phyloP scores from a whole-genome alignment of 106 monocot species.

The Vanilla planifolia region DNA sequence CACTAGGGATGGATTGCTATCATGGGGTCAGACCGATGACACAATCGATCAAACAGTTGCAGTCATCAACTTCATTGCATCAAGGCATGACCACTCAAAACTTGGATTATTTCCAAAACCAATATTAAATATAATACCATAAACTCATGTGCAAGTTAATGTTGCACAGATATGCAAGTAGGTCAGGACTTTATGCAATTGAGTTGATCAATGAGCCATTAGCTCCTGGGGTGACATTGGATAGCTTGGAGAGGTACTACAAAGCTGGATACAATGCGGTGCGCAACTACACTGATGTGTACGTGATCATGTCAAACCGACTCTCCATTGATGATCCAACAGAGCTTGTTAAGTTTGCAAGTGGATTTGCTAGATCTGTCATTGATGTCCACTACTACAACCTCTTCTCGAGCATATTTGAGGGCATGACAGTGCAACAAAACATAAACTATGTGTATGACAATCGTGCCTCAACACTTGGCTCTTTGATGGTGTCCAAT shows the following conservation, averaged over 20 bases:
- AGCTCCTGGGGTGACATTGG: slow-evolving; percentile 23
- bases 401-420: slow-evolving; percentile 10
- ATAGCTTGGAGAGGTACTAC: slow-evolving; percentile 29
- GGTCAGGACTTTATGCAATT: slow-evolving; percentile 21
- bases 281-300: slow-evolving; percentile 25
- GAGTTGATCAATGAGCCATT: slow-evolving; percentile 47
- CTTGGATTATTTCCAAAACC: no score
- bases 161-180: slow-evolving; percentile 35
- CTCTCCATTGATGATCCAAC: background rate
- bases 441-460: slow-evolving; percentile 34
- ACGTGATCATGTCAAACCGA: slow-evolving; percentile 50
- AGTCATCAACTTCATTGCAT: slow-evolving; percentile 62
- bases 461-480: background rate
- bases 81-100: no score
- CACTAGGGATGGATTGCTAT: slow-evolving; percentile 55
- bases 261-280: slow-evolving; percentile 33
- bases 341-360: slow-evolving; percentile 35
- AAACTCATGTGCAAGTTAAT: no score
- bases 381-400: slow-evolving; percentile 60
- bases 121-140: no score
- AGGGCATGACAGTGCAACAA: slow-evolving; percentile 22
- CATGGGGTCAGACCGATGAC: slow-evolving; percentile 45
- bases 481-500: background rate
- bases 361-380: slow-evolving; percentile 31
- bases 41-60: slow-evolving; percentile 44